These are phyloP conservation scores for Colletotrichum australisinense DNA, from an alignment of 2,329 filamentous ascomycete genomes.

Conservation along the genomic window DNA sequence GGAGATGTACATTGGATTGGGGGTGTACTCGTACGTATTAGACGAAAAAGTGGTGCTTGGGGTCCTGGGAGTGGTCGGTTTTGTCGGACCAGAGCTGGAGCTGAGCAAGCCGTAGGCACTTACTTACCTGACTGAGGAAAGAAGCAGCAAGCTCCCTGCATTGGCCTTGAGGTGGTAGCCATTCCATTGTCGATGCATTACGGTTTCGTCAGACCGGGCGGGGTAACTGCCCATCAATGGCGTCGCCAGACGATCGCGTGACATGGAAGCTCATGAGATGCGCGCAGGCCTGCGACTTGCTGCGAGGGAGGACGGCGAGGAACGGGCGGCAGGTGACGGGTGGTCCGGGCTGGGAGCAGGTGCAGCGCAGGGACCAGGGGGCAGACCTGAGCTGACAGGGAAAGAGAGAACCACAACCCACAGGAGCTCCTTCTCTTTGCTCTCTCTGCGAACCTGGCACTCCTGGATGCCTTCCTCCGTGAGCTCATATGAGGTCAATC, in stretches of 20 bases:
- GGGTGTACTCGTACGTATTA: background rate
- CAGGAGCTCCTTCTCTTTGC: background rate
- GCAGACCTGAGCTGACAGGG: background rate
- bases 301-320: background rate
- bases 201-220: conserved; percentile 37
- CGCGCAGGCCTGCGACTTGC: background rate
- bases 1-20: background rate
- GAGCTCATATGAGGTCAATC: too few relatives aligned
- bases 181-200: conserved; percentile 31
- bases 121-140: background rate
- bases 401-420: background rate
- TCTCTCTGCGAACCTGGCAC: background rate
- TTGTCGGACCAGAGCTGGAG: background rate
- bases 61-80: background rate
- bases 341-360: conserved; percentile 1
- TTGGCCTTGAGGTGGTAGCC: background rate
- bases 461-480: background rate
- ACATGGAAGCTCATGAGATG: conserved; percentile 26
- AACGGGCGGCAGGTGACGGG: conserved; percentile 21
- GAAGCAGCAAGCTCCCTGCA: conserved; percentile 1
- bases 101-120: background rate
- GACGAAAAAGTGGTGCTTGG: background rate
- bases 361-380: background rate
- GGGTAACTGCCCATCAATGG: conserved; percentile 35
- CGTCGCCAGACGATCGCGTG: conserved; percentile 34